Evolutionary conservation across 345 rosid species (phyloP).

Genomic region (Corchorus capsularis): DNA sequence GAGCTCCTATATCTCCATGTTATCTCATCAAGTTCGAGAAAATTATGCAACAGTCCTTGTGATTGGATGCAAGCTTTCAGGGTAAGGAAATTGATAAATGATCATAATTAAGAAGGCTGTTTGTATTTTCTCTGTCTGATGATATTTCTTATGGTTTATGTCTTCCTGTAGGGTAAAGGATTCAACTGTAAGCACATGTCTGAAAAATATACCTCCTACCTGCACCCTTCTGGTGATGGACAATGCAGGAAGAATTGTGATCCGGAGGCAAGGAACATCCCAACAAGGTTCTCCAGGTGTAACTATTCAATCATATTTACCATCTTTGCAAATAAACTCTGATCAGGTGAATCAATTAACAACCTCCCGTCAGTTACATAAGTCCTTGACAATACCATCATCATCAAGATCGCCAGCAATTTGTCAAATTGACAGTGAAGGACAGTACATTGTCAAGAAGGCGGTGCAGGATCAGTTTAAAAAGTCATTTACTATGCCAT

Average conservation of each 20-base stretch:
- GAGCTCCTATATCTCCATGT: conserved; percentile 32
- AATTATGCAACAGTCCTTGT: conserved; percentile 43
- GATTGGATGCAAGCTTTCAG: conserved; percentile 40
- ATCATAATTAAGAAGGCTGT: neutral
- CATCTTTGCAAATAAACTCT: conserved; percentile 4
- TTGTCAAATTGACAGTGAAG: conserved; percentile 9
- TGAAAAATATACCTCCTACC: conserved; percentile 39
- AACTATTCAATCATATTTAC: conserved; percentile 12
- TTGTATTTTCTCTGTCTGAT: no score
- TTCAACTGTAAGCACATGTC: conserved; percentile 25
- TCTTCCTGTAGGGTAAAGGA: conserved; percentile 33
- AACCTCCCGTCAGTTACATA: conserved; percentile 23
- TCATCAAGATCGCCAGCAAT: conserved; percentile 14
- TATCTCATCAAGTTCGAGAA: conserved; percentile 37
- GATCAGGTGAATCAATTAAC: neutral
- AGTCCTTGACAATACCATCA: conserved; percentile 25
- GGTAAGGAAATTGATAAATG: conserved; percentile 30
- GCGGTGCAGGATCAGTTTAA: neutral
- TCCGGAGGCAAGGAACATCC: conserved; percentile 42
- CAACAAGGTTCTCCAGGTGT: conserved; percentile 37
- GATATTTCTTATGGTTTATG: conserved; percentile 1
- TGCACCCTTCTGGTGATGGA: conserved; percentile 41
- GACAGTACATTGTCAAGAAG: conserved; percentile 13
- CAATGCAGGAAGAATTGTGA: conserved; percentile 26
- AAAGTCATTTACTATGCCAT: conserved; percentile 24